These are phyloP conservation scores for Podaxis sp. DNA, from an alignment of 768 basidiomycete species.

Conservation along the genomic window DNA sequence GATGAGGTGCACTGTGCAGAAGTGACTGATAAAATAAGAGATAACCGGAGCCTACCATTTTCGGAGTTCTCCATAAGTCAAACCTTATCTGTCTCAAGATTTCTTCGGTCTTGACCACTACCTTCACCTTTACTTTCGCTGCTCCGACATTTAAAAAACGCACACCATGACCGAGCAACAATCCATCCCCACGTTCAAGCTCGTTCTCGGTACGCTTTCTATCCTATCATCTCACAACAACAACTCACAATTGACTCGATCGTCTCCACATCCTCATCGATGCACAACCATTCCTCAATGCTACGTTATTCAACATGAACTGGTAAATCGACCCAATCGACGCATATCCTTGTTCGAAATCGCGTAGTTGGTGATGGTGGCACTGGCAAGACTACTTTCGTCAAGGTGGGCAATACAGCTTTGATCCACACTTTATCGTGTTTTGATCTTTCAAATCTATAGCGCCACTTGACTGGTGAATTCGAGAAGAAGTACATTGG, in stretches of 20 bases:
- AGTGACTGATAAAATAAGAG: slow-evolving; percentile 1
- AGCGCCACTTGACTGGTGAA: slow-evolving; percentile 99
- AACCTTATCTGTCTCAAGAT: slow-evolving; percentile 38
- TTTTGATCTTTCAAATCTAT: slow-evolving; percentile 37
- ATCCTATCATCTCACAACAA: slow-evolving; percentile 14
- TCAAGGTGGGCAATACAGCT: slow-evolving; percentile 62
- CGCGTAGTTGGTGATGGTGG: slow-evolving; percentile 88
- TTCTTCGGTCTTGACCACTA: slow-evolving; percentile 31
- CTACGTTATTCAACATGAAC: slow-evolving; percentile 17
- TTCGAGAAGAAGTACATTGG: slow-evolving; percentile 99
- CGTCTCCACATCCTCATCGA: slow-evolving; percentile 34
- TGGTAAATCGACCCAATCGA: slow-evolving; percentile 16
- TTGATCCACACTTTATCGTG: slow-evolving; percentile 11
- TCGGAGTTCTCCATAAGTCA: slow-evolving; percentile 33
- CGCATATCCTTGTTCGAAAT: slow-evolving; percentile 8
- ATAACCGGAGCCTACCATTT: slow-evolving; percentile 20
- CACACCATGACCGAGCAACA: slow-evolving; percentile 36
- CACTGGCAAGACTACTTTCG: slow-evolving; percentile 97
- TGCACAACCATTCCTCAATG: slow-evolving; percentile 44
- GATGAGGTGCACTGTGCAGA: background rate
- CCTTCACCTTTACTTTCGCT: slow-evolving; percentile 22
- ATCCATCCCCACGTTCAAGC: slow-evolving; percentile 89
- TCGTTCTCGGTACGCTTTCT: slow-evolving; percentile 82
- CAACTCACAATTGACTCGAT: slow-evolving; percentile 22
- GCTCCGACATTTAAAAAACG: slow-evolving; percentile 13